Evolutionary conservation across 495 filamentous ascomycete genomes (phyloP).

Genomic region (Aspergillus nanangensis): DNA sequence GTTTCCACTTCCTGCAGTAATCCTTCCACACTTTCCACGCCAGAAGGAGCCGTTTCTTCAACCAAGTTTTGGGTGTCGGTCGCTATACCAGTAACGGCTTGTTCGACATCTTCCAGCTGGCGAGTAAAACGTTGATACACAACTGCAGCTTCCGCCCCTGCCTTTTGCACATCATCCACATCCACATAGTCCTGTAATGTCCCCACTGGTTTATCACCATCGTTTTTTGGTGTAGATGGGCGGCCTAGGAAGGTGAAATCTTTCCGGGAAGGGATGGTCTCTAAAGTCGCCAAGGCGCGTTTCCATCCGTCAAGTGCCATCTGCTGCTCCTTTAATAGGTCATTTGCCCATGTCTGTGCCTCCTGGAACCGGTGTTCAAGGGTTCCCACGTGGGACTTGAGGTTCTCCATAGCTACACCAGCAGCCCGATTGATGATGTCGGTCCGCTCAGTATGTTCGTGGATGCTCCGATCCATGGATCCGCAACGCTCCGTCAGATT

Average conservation of each 20-base stretch:
- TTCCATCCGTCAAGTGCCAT: conserved; percentile 64
- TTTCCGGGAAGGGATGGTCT: conserved; percentile 54
- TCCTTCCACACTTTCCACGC: conserved; percentile 43
- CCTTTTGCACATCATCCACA: conserved; percentile 57
- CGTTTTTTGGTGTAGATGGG: conserved; percentile 38
- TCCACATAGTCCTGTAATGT: conserved; percentile 74
- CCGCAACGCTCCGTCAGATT: conserved; percentile 60
- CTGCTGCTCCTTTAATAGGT: conserved; percentile 66
- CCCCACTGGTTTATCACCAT: conserved; percentile 27
- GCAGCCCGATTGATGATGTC: conserved; percentile 67
- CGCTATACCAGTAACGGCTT: conserved; percentile 46
- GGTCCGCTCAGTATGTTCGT: conserved; percentile 57
- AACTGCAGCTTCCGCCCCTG: conserved; percentile 45
- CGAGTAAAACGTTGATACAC: conserved; percentile 49
- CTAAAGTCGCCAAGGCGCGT: conserved; percentile 55
- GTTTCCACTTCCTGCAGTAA: conserved; percentile 83
- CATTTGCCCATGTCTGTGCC: conserved; percentile 66
- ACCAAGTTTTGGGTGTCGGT: conserved; percentile 51
- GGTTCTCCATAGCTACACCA: conserved; percentile 74
- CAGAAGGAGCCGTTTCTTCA: conserved; percentile 24
- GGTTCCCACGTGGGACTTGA: conserved; percentile 69
- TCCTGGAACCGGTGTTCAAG: conserved; percentile 71
- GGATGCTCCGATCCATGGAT: conserved; percentile 49
- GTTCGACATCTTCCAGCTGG: conserved; percentile 47
- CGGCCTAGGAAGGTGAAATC: conserved; percentile 52